Base-by-base conservation (phyloP, 805 yeast species). In the Schwanniomyces pseudopolymorphus region DNA sequence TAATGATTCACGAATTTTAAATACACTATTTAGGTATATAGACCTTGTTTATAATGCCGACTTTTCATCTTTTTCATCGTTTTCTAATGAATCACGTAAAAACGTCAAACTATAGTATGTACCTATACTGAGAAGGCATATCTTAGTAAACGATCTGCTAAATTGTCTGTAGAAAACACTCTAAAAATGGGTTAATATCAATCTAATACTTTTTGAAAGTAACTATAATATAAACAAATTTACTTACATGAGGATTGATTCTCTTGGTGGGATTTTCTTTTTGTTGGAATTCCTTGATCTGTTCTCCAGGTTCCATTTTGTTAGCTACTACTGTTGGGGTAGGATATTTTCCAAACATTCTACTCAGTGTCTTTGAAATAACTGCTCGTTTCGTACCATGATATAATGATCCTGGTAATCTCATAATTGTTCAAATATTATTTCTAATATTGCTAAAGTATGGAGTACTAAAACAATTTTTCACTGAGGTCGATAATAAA, bases 101-200 rank as follows among this genome's bases (percentile, higher is more conserved):
- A 35, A 49, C 10, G 44, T 33, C 39, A 57, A 46, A 14, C 47
- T 38, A 36, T 57, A 55, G 35, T 52, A 57, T 5, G 59, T 47
- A 2, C 50, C 56, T 7, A 55, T 49, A 9, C 55, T 39, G 11
- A 54, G 41, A 7, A 45, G 37, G 24, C 54, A 49, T 3, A 57
- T 44, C 39, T 55, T 57, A 4, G 50, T 27, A 27, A 50, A 57
- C n/a, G 60, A 52, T 26, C 42, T 49, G 2, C 52, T 44, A 43
- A 52, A 57, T 28, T 51, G 48, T 17, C 52, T 35, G 39, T 55
- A 56, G 36, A 56, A 51, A 9, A 44, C 47, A 14, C 45, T 42
- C 51, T 55, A 31, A 37, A 39, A 3, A 1, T 22, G 6, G 2
- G 49, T 46, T 39, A 40, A 31, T 46, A 42, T 13, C 14, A 10